Percentiles rank a stretch among this genome's conserved stretches.
These are phyloP conservation scores for Coemansia sp. DNA, from an alignment of 192 early-diverging fungal genomes.

Conservation along the genomic window DNA sequence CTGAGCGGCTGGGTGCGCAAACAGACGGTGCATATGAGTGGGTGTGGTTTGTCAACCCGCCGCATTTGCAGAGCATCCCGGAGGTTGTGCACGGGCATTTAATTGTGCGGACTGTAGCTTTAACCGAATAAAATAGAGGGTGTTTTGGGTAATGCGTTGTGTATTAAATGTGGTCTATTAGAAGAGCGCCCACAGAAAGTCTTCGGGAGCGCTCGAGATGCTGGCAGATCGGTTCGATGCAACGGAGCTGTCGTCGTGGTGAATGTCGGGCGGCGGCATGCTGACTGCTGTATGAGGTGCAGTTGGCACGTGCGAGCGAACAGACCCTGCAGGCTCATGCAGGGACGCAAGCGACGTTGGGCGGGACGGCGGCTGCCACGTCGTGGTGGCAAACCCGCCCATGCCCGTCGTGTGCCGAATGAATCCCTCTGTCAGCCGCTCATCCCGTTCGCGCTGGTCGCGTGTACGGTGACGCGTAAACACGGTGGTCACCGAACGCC, in stretches of 20 bases:
- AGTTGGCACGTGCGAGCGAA: not conserved
- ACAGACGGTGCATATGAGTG: constrained; percentile 38
- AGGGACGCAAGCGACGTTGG: constrained; percentile 4
- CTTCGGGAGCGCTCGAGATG: constrained; percentile 13
- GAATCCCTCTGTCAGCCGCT: constrained; percentile 37
- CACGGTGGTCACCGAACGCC: constrained; percentile 4
- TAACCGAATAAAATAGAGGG: too few species aligned
- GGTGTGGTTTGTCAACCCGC: constrained; percentile 55
- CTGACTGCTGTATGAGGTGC: constrained; percentile 1
- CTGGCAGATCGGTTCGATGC: constrained; percentile 3
- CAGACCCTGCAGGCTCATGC: not conserved
- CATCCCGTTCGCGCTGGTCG: constrained; percentile 33
- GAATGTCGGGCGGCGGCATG: constrained; percentile 7
- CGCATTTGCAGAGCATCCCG: constrained; percentile 51
- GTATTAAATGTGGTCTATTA: not conserved
- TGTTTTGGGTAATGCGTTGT: too few species aligned
- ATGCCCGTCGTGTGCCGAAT: constrained; percentile 45
- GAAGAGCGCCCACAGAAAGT: constrained; percentile 12
- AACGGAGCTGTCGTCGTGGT: not conserved
- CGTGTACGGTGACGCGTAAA: constrained; percentile 16
- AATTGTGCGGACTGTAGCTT: constrained; percentile 11
- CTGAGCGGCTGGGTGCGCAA: constrained; percentile 15
- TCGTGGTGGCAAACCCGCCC: constrained; percentile 32
- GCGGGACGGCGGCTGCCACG: constrained; percentile 47
- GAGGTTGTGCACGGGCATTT: constrained; percentile 47